Evolutionary conservation across 1,139 yeast genomes (phyloP).

Genomic region (Yamadazyma jaroonii): DNA sequence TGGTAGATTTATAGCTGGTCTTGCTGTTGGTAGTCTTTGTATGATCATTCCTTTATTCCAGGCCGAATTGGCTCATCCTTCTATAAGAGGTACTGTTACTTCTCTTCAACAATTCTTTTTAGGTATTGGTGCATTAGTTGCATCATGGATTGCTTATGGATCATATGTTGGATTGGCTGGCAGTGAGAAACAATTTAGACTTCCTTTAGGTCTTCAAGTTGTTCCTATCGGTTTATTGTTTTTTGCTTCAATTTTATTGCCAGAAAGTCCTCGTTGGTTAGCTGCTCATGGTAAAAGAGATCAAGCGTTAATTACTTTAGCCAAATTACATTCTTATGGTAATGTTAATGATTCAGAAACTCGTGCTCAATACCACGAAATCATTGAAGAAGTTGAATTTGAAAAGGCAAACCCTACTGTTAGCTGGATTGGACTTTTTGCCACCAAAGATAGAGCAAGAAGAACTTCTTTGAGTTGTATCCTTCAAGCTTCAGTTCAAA

Average conservation of each 20-base stretch:
- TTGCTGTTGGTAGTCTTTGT: constrained; percentile 21
- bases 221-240: constrained; percentile 18
- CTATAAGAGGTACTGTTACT: constrained; percentile 22
- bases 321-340: constrained; percentile 21
- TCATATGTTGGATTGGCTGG: constrained; percentile 18
- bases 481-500: constrained; percentile 34
- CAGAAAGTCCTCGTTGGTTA: constrained; percentile 61
- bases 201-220: constrained; percentile 21
- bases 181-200: constrained; percentile 17
- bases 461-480: constrained; percentile 14
- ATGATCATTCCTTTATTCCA: constrained; percentile 19
- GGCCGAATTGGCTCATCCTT: constrained; percentile 24
- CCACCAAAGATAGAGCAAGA: constrained; percentile 16
- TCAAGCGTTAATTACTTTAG: constrained; percentile 31
- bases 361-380: constrained; percentile 12
- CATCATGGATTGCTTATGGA: constrained; percentile 26
- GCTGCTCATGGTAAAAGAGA: constrained; percentile 34
- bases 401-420: constrained; percentile 17
- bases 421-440: constrained; percentile 19
- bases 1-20: constrained; percentile 23
- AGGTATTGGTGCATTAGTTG: constrained; percentile 24
- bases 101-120: constrained; percentile 21
- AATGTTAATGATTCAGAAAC: constrained; percentile 10
- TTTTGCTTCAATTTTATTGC: constrained; percentile 37
- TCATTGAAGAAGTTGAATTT: constrained; percentile 20